Evolutionary conservation across 768 basidiomycete genomes (phyloP).

Genomic region (Chalciporus sphaerocephalus): DNA sequence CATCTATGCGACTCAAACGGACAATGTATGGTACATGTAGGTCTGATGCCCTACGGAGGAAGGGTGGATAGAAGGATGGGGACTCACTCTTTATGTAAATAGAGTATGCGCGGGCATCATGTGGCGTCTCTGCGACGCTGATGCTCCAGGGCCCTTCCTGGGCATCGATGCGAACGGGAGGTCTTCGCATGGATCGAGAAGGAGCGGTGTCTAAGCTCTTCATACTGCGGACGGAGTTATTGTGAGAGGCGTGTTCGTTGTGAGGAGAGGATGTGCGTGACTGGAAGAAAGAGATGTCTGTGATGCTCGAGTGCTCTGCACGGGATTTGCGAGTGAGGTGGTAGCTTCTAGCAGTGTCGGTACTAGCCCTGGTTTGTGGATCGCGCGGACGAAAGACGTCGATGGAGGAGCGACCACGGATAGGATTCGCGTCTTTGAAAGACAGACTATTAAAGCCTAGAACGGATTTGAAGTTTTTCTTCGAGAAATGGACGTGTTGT

Average conservation of each 20-base stretch:
- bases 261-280: slow-evolving; percentile 29
- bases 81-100: slow-evolving; percentile 87
- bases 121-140: slow-evolving; percentile 81
- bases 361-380: slow-evolving; percentile 38
- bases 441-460: slow-evolving; percentile 40
- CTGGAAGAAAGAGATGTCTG: slow-evolving; percentile 42
- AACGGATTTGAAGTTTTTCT: slow-evolving; percentile 47
- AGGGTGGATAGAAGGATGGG: slow-evolving; percentile 21
- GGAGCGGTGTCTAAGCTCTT: slow-evolving; percentile 41
- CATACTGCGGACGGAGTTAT: slow-evolving; percentile 37
- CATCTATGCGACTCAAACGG: slow-evolving; percentile 21
- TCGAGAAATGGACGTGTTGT: slow-evolving; percentile 33
- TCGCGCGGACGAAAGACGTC: slow-evolving; percentile 26
- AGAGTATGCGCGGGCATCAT: slow-evolving; percentile 64
- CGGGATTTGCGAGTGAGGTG: slow-evolving; percentile 34
- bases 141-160: slow-evolving; percentile 85
- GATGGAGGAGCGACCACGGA: slow-evolving; percentile 26
- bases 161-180: slow-evolving; percentile 59
- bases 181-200: slow-evolving; percentile 41
- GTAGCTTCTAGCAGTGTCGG: slow-evolving; percentile 41
- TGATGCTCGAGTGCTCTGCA: slow-evolving; percentile 35
- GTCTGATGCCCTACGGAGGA: slow-evolving; percentile 15
- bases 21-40: slow-evolving; percentile 15
- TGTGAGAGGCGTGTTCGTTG: slow-evolving; percentile 31
- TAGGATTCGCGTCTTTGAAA: slow-evolving; percentile 34